These are phyloP conservation scores for Eutypa lata DNA, from an alignment of 2,329 filamentous ascomycete species.

Conservation along the genomic window DNA sequence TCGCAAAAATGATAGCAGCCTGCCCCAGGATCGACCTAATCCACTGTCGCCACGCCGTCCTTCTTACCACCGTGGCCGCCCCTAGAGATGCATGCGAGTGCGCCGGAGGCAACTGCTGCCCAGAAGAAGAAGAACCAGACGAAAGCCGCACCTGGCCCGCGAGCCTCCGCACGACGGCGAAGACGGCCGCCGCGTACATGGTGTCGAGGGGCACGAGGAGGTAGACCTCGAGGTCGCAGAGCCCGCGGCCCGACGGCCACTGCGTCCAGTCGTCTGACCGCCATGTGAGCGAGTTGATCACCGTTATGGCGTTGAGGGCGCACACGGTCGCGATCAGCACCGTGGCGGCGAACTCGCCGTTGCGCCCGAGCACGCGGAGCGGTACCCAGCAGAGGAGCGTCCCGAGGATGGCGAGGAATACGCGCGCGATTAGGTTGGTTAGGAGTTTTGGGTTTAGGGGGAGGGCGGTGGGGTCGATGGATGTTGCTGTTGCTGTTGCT, in stretches of 20 bases:
- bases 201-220: constrained; percentile 33
- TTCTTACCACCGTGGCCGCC: constrained; percentile 37
- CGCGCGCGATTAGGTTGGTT: constrained; percentile 47
- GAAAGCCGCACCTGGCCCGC: constrained; percentile 46
- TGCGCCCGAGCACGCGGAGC: constrained; percentile 46
- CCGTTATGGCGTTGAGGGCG: constrained; percentile 44
- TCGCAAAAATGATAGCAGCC: constrained; percentile 51
- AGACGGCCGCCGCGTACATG: constrained; percentile 47
- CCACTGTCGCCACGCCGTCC: constrained; percentile 26
- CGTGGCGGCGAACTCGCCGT: constrained; percentile 52
- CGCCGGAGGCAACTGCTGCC: background rate
- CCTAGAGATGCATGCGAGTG: constrained; percentile 35
- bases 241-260: constrained; percentile 52
- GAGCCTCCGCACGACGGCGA: constrained; percentile 54
- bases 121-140: too few relatives aligned
- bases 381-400: constrained; percentile 49
- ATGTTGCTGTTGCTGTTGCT: background rate
- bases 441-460: constrained; percentile 24
- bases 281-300: constrained; percentile 53
- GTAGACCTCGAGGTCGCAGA: constrained; percentile 51
- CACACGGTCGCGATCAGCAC: constrained; percentile 46
- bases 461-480: constrained; percentile 6
- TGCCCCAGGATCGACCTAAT: constrained; percentile 33
- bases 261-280: constrained; percentile 43
- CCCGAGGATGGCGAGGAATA: constrained; percentile 43